Percentiles rank a stretch among this genome's conserved stretches.
Evolutionary conservation across 2,329 filamentous ascomycete species (phyloP).

Genomic region (Chaetomium olivaceum): DNA sequence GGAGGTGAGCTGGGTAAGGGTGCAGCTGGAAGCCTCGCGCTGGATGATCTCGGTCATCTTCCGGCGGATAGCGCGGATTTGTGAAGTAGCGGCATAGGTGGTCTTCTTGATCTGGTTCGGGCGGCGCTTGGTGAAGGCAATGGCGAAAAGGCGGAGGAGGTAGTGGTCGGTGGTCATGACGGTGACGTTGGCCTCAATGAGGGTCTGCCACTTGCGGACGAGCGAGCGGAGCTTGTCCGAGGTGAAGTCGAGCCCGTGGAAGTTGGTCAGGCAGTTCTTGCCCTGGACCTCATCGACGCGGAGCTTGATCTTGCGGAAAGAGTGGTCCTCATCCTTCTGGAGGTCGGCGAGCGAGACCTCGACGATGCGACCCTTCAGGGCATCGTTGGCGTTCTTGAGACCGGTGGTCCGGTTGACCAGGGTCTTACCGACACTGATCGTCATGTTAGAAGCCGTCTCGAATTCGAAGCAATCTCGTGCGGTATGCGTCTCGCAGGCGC

Average conservation of each 20-base stretch:
- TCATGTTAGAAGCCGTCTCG: slow-evolving; percentile 30
- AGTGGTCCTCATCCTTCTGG: slow-evolving; percentile 99
- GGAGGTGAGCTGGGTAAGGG: slow-evolving; percentile 91
- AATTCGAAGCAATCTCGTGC: slow-evolving; percentile 18
- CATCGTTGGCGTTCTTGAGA: slow-evolving; percentile 99
- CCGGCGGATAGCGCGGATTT: slow-evolving; percentile 97
- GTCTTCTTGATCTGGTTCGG: slow-evolving; percentile 99
- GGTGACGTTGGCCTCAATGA: slow-evolving; percentile 99
- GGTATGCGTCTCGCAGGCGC: slow-evolving; percentile 18
- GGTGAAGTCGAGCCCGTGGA: slow-evolving; percentile 99
- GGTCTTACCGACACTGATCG: slow-evolving; percentile 92
- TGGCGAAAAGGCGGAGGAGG: slow-evolving; percentile 97
- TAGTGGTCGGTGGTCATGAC: slow-evolving; percentile 99
- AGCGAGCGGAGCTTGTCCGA: slow-evolving; percentile 99
- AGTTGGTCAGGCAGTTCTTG: slow-evolving; percentile 99
- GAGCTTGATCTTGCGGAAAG: slow-evolving; percentile 99
- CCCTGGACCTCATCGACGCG: slow-evolving; percentile 98
- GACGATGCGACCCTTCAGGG: slow-evolving; percentile 97
- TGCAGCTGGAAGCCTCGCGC: slow-evolving; percentile 92
- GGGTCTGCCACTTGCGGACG: slow-evolving; percentile 98
- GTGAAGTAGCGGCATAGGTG: slow-evolving; percentile 94
- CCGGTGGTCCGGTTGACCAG: slow-evolving; percentile 98
- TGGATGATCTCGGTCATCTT: slow-evolving; percentile 99
- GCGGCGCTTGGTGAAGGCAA: slow-evolving; percentile 98
- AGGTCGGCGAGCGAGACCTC: slow-evolving; percentile 98